Evolutionary conservation across 2,329 filamentous ascomycete genomes (phyloP).

Genomic region (Stemphylium lycopersici): DNA sequence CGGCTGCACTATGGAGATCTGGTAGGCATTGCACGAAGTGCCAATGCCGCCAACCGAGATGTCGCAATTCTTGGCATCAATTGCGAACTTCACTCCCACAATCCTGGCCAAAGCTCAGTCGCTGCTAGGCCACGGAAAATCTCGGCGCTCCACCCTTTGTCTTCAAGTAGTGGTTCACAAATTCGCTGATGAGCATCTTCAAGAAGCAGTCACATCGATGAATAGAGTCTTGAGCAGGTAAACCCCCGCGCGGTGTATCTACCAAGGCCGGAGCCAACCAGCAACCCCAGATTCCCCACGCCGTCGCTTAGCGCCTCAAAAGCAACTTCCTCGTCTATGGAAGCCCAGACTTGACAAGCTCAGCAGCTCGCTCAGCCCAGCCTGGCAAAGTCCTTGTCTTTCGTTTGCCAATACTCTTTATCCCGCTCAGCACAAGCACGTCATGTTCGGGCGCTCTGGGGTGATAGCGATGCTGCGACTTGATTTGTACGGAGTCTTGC

Average conservation of each 20-base stretch:
- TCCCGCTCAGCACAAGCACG: slow-evolving; percentile 25
- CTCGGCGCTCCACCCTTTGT: not conserved
- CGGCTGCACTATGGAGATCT: slow-evolving; percentile 3
- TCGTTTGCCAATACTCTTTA: slow-evolving; percentile 16
- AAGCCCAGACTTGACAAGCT: slow-evolving; percentile 41
- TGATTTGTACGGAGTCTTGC: slow-evolving; percentile 28
- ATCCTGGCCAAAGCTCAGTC: not conserved
- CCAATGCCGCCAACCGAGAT: slow-evolving; percentile 16
- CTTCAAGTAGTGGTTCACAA: not conserved
- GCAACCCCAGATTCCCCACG: slow-evolving; percentile 3
- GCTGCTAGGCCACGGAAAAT: not conserved
- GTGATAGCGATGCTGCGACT: slow-evolving; percentile 12
- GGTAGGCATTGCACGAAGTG: slow-evolving; percentile 5
- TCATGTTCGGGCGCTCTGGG: slow-evolving; percentile 25
- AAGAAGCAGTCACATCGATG: not conserved
- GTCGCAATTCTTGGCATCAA: slow-evolving; percentile 17
- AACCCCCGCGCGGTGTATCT: not conserved
- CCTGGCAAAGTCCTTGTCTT: slow-evolving; percentile 30
- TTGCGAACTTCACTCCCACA: slow-evolving; percentile 8
- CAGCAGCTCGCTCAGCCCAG: slow-evolving; percentile 29
- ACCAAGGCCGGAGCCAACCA: slow-evolving; percentile 6
- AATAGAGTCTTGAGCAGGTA: not conserved
- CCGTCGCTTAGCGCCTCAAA: slow-evolving; percentile 4
- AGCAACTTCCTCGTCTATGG: slow-evolving; percentile 20
- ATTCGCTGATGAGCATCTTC: no score